Base-by-base conservation (phyloP, 2,329 filamentous ascomycete species). In the Ophiostoma himal-ulmi region DNA sequence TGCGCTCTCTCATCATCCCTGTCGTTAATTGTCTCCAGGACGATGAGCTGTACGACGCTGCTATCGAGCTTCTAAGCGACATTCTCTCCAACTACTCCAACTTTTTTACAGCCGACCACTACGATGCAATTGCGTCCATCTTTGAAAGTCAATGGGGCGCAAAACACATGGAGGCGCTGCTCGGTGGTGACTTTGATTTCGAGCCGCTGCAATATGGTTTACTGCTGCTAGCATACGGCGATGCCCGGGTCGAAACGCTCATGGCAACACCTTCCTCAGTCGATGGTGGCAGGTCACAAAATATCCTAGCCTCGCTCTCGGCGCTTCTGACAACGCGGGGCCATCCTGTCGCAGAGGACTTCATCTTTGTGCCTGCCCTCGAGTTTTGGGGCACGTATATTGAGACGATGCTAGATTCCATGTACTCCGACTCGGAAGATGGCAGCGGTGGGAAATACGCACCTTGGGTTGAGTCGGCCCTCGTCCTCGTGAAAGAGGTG, bases 371-470 rank as follows among this genome's bases (percentile, higher is more conserved):
- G 0, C 86, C 88, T 1, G 87, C 89, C 0, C 83, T 94, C 17
- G 91, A 95, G 75, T 94, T 95, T 77, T 95, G 92, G 92, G 89
- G 87, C 22, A 89, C 87, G 0, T 93, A 89, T 76, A 86, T 91
- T 6, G 91, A 93, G 78, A 86, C 86, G 14, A 83, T 88, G 81
- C 86, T 83, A 72, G 90, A 88, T 76, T 82, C 80, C 11, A 80
- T 67, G 65, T 67, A 48, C 39, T 83, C 84, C 1, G 82, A 82
- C n/a, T 81, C 84, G 34, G 79, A 80, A 4, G 65, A 30, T 3
- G 37, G 65, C 65, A 22, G 26, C 22, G 39, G 65, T 13, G 65
- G 62, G 13, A 77, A 79, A 5, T 79, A 70, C 8, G 67, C 70
- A 10, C 39, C 81, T 7, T 92, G 89, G 89, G 83, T 89, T 67